Base-by-base conservation (phyloP, 140 eudicot species). In the Ambrosia hybrid region DNA sequence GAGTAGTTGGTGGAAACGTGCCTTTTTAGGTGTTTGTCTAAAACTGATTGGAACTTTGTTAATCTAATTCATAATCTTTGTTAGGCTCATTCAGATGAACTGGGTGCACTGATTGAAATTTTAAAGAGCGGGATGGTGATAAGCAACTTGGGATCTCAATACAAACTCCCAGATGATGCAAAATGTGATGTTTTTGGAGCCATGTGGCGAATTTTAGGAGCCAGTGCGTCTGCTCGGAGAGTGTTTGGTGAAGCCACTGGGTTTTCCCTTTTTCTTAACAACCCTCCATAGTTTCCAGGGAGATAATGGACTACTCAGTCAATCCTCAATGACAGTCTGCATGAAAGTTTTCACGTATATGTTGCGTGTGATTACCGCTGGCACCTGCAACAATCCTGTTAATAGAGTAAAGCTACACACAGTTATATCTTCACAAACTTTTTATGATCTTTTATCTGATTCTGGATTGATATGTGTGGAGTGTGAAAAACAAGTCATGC, bases 241-340 rank as follows among this genome's bases (percentile, higher is more conserved):
- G 96, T 91, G 67, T 95, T 95, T 59, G 99, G 99, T 78, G 99
- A 95, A 85, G 87, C 92, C 57, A 88, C 99, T 61, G 99, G 99
- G 39, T 95, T 95, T 73, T 88, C 99, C 53, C 95, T n/a, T 95
- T 65, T 46, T 95, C 71, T 60, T 91, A 48, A 95, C 99, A 67
- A 87, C 90, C 15, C 91, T 95, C 16, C 96, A 95, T 65, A 65
- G 85, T 65, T 88, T 95, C 58, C 95, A 88, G 70, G 85, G 84
- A 81, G 91, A 90, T 55, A 91, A 82, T 58, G 86, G 74, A 53
- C 68, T 72, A 36, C 13, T 13, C 41, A 73, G 75, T 67, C 84
- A 74, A 48, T 79, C 89, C 45, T 74, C 74, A 41, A 51, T 60
- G 56, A 70, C 73, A 46, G 80, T 74, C 60, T 52, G 79, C 81